phyloP scores from a whole-genome alignment of 192 early-diverging fungal genomes.

The Geosiphon pyriformis region DNA sequence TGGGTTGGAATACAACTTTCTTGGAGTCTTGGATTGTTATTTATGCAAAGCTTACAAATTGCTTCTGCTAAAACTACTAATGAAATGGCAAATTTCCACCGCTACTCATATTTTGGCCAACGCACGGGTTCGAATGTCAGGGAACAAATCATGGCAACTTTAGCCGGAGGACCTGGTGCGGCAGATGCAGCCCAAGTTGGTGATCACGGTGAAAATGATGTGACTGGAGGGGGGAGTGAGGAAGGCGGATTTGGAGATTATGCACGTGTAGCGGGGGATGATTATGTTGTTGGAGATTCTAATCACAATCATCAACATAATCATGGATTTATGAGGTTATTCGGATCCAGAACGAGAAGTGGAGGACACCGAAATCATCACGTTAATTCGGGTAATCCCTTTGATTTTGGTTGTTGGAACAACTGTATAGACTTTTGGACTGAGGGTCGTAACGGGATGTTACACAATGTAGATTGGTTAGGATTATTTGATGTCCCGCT shows the following conservation, averaged over 20 bases:
- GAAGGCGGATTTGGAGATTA: constrained; percentile 33
- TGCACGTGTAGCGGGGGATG: constrained; percentile 24
- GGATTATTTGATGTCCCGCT: constrained; percentile 41
- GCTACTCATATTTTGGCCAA: constrained; percentile 47
- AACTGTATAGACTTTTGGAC: constrained; percentile 90
- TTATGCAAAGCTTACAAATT: constrained; percentile 75
- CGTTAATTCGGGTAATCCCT: constrained; percentile 53
- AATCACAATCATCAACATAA: constrained; percentile 28
- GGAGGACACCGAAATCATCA: constrained; percentile 27
- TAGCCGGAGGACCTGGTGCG: constrained; percentile 42
- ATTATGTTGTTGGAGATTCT: constrained; percentile 24
- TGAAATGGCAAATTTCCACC: constrained; percentile 78
- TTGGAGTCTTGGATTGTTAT: constrained; percentile 78
- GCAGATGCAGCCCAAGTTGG: constrained; percentile 27
- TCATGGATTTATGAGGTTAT: constrained; percentile 30
- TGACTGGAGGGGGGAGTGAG: constrained; percentile 20
- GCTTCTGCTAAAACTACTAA: constrained; percentile 80
- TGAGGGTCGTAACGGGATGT: constrained; percentile 45
- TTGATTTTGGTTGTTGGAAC: constrained; percentile 69
- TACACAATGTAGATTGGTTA: constrained; percentile 59
- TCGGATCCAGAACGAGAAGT: constrained; percentile 37
- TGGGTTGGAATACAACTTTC: constrained; percentile 75
- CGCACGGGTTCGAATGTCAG: constrained; percentile 28
- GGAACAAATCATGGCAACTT: constrained; percentile 46
- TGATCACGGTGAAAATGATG: constrained; percentile 29